Percentiles rank a stretch among this genome's conserved stretches.
Evolutionary conservation across 257 asterid species (phyloP).

Genomic region (Cruciata laevipes): DNA sequence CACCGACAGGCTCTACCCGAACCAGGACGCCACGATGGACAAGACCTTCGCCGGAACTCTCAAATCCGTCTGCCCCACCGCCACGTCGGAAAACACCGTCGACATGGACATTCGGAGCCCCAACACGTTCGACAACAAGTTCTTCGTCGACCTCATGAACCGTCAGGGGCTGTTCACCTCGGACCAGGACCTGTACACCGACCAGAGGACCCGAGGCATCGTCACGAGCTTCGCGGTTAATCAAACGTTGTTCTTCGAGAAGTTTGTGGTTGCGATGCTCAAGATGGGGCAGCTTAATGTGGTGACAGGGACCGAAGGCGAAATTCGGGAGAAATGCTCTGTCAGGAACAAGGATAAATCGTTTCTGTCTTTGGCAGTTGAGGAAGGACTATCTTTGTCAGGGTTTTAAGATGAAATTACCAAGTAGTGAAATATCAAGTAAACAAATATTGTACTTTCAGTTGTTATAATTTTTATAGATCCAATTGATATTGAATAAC

Average conservation of each 20-base stretch:
- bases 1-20: conserved; percentile 55
- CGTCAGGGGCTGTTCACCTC: conserved; percentile 67
- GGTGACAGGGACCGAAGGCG: conserved; percentile 55
- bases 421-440: too few species aligned
- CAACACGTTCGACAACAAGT: conserved; percentile 43
- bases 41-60: conserved; percentile 43
- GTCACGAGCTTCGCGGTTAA: conserved; percentile 45
- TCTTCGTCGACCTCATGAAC: conserved; percentile 60
- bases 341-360: conserved; percentile 21
- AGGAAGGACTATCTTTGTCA: neutral
- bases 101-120: conserved; percentile 46
- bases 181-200: conserved; percentile 67
- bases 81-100: conserved; percentile 29
- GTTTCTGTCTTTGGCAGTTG: neutral
- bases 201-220: conserved; percentile 37
- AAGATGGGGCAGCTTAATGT: conserved; percentile 64
- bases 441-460: too few species aligned
- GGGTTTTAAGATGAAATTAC: neutral
- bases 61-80: conserved; percentile 32
- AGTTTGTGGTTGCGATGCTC: conserved; percentile 40
- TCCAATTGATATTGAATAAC: too few species aligned
- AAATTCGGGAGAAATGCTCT: conserved; percentile 59
- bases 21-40: conserved; percentile 53
- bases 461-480: too few species aligned
- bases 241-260: conserved; percentile 39